Evolutionary conservation across 495 filamentous ascomycete species (phyloP).

Genomic region (Penicillium verhagenii): DNA sequence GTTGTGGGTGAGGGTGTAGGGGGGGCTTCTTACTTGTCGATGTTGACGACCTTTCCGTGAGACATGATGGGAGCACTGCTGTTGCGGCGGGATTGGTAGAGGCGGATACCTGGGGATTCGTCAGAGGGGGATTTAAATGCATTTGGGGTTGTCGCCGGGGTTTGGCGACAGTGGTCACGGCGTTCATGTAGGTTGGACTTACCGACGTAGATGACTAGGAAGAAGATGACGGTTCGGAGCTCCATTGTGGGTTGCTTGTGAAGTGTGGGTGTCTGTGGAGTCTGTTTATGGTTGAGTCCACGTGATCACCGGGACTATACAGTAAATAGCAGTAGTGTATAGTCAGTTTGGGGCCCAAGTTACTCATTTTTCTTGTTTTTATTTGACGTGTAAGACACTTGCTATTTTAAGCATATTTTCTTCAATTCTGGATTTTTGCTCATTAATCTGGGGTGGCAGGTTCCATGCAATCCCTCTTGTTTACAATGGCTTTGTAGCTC

Average conservation of each 20-base stretch:
- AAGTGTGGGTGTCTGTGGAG: slow-evolving; percentile 1
- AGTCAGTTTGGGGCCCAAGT: not conserved
- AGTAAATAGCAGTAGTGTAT: too few relatives aligned
- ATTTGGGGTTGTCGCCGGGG: not conserved
- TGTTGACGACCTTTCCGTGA: slow-evolving; percentile 29
- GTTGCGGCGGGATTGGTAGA: slow-evolving; percentile 14
- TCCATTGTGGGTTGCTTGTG: slow-evolving; percentile 27
- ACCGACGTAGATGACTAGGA: slow-evolving; percentile 23
- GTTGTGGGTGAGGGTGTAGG: not conserved
- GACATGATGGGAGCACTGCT: slow-evolving; percentile 18
- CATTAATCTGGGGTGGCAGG: too few relatives aligned
- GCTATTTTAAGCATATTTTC: too few relatives aligned
- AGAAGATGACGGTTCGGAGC: slow-evolving; percentile 21
- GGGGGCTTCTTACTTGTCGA: slow-evolving; percentile 26
- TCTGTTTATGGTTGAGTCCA: not conserved
- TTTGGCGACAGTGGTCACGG: not conserved
- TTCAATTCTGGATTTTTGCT: too few relatives aligned
- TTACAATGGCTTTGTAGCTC: too few relatives aligned
- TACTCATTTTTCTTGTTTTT: too few relatives aligned
- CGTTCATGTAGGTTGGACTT: not conserved
- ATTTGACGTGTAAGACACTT: too few relatives aligned
- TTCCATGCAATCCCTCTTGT: too few relatives aligned
- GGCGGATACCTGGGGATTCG: slow-evolving; percentile 18
- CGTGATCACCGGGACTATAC: slow-evolving; percentile 3
- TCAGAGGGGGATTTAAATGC: slow-evolving; percentile 7